Evolutionary conservation across 805 yeast species (phyloP), one percentile per base, ranked within the genome.

Genomic region (Metschnikowia santaceciliae): DNA sequence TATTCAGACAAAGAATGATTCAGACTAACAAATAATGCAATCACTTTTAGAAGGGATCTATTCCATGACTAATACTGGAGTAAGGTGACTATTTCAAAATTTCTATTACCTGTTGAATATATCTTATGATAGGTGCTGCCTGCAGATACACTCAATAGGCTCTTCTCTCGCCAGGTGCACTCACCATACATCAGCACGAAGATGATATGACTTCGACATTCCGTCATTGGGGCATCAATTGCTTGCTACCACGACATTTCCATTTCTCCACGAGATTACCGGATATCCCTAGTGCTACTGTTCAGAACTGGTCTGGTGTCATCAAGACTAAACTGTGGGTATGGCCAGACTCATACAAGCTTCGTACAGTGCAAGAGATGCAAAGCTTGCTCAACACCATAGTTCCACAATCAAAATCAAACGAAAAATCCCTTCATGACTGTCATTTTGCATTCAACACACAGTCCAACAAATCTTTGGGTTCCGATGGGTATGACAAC

Each of bases 401-500:
- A 11, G 42, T 45, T 10, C 47, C 46, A 15, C 32, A 26, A 2
- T 17, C 33, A 15, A 6, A 8, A 14, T 22, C 13, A 2, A 19
- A 37, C 10, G 15, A 23, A 2, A 20, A 26, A 6, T 44, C 48
- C 1, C 42, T 52, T 2, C 54, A 57, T 47, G 94, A 92, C 1
- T 83, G 80, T 53, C 90, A 86, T 52, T 74, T 90, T 47, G 63
- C 86, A 1, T 89, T 76, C 62, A 82, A 82, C 65, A 86, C 85
- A 59, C 90, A 89, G 22, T 59, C 71, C 3, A 74, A 79, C 35
- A 43, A 56, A 0, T 66, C 67, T 2, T 62, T 89, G 17, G 83
- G 86, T 2, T 44, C 57, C 1, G 97, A 90, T 65, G 96, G 97
- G 0, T 90, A 89, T 66, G 95, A 87, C 56, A 75, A 83, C 42